Evolutionary conservation across 305 asterid genomes (phyloP).

Genomic region (Ruellia speciosa): DNA sequence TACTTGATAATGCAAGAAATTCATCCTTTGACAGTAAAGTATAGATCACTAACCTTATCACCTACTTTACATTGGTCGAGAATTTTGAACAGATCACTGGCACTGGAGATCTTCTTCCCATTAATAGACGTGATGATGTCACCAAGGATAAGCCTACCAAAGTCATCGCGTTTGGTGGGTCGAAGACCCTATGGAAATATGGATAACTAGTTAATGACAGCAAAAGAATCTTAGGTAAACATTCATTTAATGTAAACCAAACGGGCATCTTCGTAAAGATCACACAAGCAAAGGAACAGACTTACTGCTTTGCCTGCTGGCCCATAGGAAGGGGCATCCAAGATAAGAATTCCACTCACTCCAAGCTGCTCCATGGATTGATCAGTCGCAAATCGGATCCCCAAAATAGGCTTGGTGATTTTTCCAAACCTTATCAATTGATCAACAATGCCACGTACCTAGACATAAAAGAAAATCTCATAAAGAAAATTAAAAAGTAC

Average conservation of each 20-base stretch:
- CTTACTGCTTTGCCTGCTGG: slow-evolving; percentile 99
- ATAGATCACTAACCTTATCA: slow-evolving; percentile 60
- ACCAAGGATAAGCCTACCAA: slow-evolving; percentile 80
- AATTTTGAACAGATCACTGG: slow-evolving; percentile 89
- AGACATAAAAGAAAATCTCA: slow-evolving; percentile 16
- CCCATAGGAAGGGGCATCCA: slow-evolving; percentile 91
- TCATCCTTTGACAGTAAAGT: too few species aligned
- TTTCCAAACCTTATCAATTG: slow-evolving; percentile 87
- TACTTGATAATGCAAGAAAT: too few species aligned
- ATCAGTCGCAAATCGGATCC: slow-evolving; percentile 94
- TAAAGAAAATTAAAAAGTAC: too few species aligned
- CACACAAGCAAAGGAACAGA: neutral
- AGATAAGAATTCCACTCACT: slow-evolving; percentile 88
- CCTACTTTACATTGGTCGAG: slow-evolving; percentile 94
- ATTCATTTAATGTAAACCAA: too few species aligned
- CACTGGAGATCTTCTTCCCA: slow-evolving; percentile 76
- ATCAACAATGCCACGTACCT: slow-evolving; percentile 95
- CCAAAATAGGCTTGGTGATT: slow-evolving; percentile 89
- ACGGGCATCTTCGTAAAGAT: too few species aligned
- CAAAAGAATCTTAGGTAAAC: too few species aligned
- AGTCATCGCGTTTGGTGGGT: slow-evolving; percentile 86
- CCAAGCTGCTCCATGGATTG: slow-evolving; percentile 98
- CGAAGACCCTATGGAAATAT: slow-evolving; percentile 59
- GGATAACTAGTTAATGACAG: slow-evolving; percentile 6
- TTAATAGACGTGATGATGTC: slow-evolving; percentile 85